These are phyloP conservation scores for Komagataella pseudopastoris DNA, from an alignment of 805 yeast genomes.

Conservation along the genomic window DNA sequence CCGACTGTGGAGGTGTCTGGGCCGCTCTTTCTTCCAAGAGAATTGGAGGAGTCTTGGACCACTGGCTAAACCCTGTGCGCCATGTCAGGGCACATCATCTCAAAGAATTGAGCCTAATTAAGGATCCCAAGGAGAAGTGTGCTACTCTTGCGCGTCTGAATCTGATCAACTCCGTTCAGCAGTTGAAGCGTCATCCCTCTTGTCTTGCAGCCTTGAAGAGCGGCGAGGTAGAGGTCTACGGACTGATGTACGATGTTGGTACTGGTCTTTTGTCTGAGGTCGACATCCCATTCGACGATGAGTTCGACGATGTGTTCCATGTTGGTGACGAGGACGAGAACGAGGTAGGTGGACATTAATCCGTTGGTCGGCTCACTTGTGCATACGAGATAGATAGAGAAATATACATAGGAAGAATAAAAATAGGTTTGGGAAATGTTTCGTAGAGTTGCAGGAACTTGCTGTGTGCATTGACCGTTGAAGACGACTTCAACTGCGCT, in stretches of 20 bases:
- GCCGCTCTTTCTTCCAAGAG: slow-evolving; percentile 56
- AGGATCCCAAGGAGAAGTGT: slow-evolving; percentile 40
- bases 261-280: slow-evolving; percentile 44
- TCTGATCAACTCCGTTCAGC: slow-evolving; percentile 58
- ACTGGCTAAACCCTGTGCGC: slow-evolving; percentile 58
- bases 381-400: neutral
- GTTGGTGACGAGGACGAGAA: slow-evolving; percentile 9
- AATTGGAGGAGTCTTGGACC: slow-evolving; percentile 57
- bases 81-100: slow-evolving; percentile 53
- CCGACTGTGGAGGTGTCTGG: slow-evolving; percentile 90
- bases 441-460: neutral
- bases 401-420: neutral
- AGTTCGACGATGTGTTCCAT: slow-evolving; percentile 7
- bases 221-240: slow-evolving; percentile 65
- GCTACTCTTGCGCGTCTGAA: slow-evolving; percentile 62
- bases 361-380: neutral
- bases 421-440: neutral
- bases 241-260: slow-evolving; percentile 72
- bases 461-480: too few species aligned
- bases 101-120: slow-evolving; percentile 31
- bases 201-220: slow-evolving; percentile 51
- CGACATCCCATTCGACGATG: slow-evolving; percentile 12
- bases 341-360: neutral
- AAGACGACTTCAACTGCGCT: too few species aligned
- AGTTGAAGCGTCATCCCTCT: slow-evolving; percentile 49